Evolutionary conservation across 2,329 filamentous ascomycete species (phyloP), one percentile per base, ranked within the genome.

Genomic region (Septoria petroselini): DNA sequence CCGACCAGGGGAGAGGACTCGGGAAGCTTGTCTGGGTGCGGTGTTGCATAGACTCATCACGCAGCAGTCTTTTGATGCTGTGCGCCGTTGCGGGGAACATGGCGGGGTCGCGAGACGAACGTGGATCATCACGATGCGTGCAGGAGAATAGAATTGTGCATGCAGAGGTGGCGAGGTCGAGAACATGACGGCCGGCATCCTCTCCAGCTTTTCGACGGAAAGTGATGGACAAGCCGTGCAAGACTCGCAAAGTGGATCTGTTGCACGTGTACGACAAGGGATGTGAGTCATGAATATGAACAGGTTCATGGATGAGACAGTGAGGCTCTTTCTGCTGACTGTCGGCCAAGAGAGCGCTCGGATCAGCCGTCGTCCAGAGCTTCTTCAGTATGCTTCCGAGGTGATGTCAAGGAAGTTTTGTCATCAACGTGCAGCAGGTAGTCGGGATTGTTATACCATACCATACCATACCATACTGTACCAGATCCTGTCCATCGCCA

Each of bases 311-410:
- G n/a, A 33, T 48, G 53, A 53, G 53, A 51, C 51, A 51, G 47
- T 56, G 54, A 51, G 51, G 46, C n/a, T 42, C 35, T 38, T 38
- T 38, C 35, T 38, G 35, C 35, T 38, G 46, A 48, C 35, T n/a
- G 2, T 11, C 2, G 17, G 15, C 33, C 41, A n/a, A n/a, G 41
- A 29, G 21, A 34, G 41, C 33, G 41, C 41, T 43, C 41, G 29
- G 37, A 33, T 21, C 43, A 23, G n/a, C 17, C 9, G 14, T 21
- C 21, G 37, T 31, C 23, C 43, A 19, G 29, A 46, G 35, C 43
- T 46, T 14, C 43, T 46, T 14, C 27, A 33, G n/a, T 14, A 15
- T n/a, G 23, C 21, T 12, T 18, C 46, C 39, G 46, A 42, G 46
- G 46, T 48, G 38, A 48, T 52, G 39, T 48, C 43, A 31, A 42